Evolutionary conservation across 2,329 filamentous ascomycete genomes (phyloP), one percentile per base, ranked within the genome.

Genomic region (Colletotrichum musicola): DNA sequence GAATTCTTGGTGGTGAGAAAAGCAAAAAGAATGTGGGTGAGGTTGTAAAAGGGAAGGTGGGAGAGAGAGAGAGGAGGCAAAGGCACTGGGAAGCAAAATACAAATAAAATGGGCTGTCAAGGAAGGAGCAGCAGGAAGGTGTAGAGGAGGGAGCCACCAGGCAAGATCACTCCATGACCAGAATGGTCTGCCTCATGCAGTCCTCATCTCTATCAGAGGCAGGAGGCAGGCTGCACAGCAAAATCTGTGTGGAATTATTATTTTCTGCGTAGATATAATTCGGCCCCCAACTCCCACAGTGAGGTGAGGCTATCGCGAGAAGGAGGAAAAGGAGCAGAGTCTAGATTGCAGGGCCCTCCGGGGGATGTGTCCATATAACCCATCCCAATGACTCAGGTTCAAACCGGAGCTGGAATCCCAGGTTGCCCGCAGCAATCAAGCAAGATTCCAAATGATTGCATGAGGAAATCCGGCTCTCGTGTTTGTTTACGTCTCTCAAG

Each of bases 341-440:
- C 22, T 12, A 46, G 12, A 5, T 47, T 6, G 38, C 27, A 44
- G 49, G 49, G 3, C 30, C 30, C 22, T 30, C 25, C 22, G 18
- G 6, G n/a, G 46, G n/a, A 62, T 62, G 54, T 62, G n/a, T 14
- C 18, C 20, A 30, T 47, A 18, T 35, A 35, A 35, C 30, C 9
- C 9, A 2, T 35, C 30, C 35, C 47, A 46, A 9, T 35, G 18
- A 42, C 35, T 38, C 16, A 44, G 4, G 12, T 6, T 35, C 25
- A 50, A 58, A 35, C 42, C n/a, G n/a, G 12, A 1, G 1, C 22
- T 9, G 66, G 66, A 69, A 69, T 69, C 55, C 7, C 14, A 4
- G 18, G 35, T 69, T 66, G 42, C 55, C 62, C 58, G 9, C 50
- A 66, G 66, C 62, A 66, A 69, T 69, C 18, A 66, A 49, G 40